Base-by-base conservation (phyloP, 2,329 filamentous ascomycete species). In the Stagonosporopsis vannaccii region DNA sequence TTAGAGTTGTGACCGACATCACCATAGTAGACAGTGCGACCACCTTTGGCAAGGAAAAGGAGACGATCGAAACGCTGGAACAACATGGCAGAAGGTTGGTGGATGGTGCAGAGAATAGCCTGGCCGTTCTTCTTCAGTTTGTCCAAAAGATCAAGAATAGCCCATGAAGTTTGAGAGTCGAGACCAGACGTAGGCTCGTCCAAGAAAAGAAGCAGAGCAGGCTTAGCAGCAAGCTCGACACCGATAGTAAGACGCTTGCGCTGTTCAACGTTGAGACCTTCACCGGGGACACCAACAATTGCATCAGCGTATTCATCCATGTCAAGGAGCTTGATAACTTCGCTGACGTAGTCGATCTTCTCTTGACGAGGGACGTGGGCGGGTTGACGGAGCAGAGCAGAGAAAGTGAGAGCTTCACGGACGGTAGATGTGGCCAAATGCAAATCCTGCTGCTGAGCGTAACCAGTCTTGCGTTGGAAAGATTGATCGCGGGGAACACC, bases 101-200 rank as follows among this genome's bases (percentile, higher is more conserved):
- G 94, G 59, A 97, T 97, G 0, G 94, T 97, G 79, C 92, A 97
- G n/a, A 97, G 87, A 76, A 97, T 91, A 47, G 94, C 93, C 49
- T 76, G 73, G 15, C 94, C 93, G 60, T 87, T 90, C 75, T 94
- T 90, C 67, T 92, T 92, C 30, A 97, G 83, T 77, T 96, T 97
- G 77, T 96, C 90, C 36, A 98, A 84, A 11, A 97, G 84, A 74
- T 92, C 89, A 41, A 92, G 84, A 72, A 97, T 97, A 61, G 91
- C 90, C 91, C 92, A 97, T 0, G 92, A 94, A 1, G 93, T 96
- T 76, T 97, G 92, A 70, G 87, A 91, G 77, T 97, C 94, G 19
- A 97, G 86, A 81, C 94, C 94, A 25, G 92, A 97, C 3, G 93
- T 97, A 13, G 94, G 94, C 77, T 98, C 94, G 68, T 98, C 94